These are phyloP conservation scores for Arthrobotrys conoides DNA, from an alignment of 2,329 filamentous ascomycete species.

Conservation along the genomic window DNA sequence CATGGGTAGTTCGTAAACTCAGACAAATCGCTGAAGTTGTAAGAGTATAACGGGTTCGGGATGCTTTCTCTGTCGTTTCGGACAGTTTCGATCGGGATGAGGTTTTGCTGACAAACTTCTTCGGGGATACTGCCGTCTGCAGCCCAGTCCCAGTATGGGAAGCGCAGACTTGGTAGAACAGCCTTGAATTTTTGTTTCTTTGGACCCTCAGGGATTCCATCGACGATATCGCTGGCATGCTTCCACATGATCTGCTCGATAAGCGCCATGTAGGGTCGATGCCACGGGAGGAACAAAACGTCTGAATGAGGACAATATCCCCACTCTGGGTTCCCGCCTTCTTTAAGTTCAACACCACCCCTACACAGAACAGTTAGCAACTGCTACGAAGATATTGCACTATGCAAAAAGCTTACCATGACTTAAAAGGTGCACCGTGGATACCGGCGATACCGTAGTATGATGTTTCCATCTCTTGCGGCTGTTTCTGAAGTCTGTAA, in stretches of 20 bases:
- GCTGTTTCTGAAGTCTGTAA: slow-evolving; percentile 77
- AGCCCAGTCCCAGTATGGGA: slow-evolving; percentile 72
- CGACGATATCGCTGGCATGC: slow-evolving; percentile 67
- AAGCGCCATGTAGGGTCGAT: slow-evolving; percentile 81
- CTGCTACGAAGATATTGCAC: neutral
- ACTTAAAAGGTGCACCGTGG: slow-evolving; percentile 72
- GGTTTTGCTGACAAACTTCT: slow-evolving; percentile 44
- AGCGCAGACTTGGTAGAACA: slow-evolving; percentile 63
- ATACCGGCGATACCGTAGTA: slow-evolving; percentile 89
- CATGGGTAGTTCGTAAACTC: slow-evolving; percentile 29
- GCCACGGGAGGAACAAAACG: slow-evolving; percentile 79
- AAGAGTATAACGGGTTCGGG: slow-evolving; percentile 75
- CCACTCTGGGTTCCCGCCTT: slow-evolving; percentile 28
- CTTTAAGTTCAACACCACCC: slow-evolving; percentile 15
- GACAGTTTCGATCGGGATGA: slow-evolving; percentile 70
- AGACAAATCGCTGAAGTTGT: slow-evolving; percentile 70
- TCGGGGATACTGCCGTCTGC: slow-evolving; percentile 66
- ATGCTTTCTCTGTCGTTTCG: slow-evolving; percentile 73
- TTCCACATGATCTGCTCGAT: slow-evolving; percentile 67
- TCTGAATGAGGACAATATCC: slow-evolving; percentile 39
- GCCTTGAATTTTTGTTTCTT: slow-evolving; percentile 66
- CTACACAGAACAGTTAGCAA: slow-evolving; percentile 10
- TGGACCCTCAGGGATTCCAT: slow-evolving; percentile 67
- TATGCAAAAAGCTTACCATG: slow-evolving; percentile 29
- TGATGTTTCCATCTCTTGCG: slow-evolving; percentile 76